Conservation (phyloP, 2,329 filamentous ascomycete species). For the Rugonectria rugulosa region DNA sequence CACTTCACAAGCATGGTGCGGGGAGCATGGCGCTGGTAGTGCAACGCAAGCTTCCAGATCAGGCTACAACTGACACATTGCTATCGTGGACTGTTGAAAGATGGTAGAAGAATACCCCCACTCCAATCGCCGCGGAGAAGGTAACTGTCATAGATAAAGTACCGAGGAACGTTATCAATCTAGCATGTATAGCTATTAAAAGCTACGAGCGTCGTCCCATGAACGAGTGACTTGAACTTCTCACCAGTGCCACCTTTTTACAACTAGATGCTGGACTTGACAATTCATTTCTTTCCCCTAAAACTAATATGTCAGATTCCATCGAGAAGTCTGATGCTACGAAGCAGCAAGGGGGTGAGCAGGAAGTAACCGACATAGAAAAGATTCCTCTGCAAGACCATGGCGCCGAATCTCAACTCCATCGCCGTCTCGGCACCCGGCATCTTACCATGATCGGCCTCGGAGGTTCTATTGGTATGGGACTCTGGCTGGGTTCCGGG, state of each 20-base stretch:
- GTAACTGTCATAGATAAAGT: too few species aligned
- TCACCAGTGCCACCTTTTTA: not conserved
- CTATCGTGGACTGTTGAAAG: not conserved
- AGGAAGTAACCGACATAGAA: not conserved
- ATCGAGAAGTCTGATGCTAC: constrained; percentile 1
- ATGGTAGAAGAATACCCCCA: not conserved
- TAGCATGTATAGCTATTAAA: too few species aligned
- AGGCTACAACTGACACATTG: constrained; percentile 12
- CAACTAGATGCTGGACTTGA: too few species aligned
- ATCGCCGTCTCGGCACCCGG: constrained; percentile 50
- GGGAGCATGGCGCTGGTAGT: not conserved
- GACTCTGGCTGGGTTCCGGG: constrained; percentile 55
- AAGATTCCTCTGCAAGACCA: constrained; percentile 8
- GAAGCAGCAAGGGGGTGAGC: not conserved
- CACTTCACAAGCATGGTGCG: not conserved
- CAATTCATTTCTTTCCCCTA: not conserved
- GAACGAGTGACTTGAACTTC: too few species aligned
- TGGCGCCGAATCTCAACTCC: constrained; percentile 36
- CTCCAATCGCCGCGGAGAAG: not conserved
- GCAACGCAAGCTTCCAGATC: not conserved
- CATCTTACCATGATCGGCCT: constrained; percentile 64
- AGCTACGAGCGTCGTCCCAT: too few species aligned
- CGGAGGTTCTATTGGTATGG: constrained; percentile 54
- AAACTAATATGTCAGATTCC: constrained; percentile 4
- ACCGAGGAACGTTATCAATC: too few species aligned